These are phyloP conservation scores for Alternaria postmessia DNA, from an alignment of 2,329 filamentous ascomycete species.

Conservation along the genomic window DNA sequence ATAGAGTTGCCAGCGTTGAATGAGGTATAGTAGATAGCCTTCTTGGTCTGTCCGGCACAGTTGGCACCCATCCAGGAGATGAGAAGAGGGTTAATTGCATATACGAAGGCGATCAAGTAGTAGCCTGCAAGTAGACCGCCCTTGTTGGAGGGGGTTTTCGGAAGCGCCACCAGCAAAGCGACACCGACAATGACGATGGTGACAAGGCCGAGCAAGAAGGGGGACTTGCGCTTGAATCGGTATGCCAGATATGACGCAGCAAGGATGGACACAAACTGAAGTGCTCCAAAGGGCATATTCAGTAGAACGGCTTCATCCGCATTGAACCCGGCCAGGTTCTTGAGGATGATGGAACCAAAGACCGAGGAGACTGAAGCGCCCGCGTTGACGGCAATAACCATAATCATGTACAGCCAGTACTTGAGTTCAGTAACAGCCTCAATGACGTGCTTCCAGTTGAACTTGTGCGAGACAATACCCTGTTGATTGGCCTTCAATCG, in stretches of 20 bases:
- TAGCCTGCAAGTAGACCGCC: slow-evolving; percentile 66
- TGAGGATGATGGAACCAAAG: slow-evolving; percentile 64
- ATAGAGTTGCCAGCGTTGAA: slow-evolving; percentile 69
- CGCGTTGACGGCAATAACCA: slow-evolving; percentile 34
- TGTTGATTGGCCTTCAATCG: slow-evolving; percentile 77
- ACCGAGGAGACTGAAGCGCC: slow-evolving; percentile 64
- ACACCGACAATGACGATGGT: slow-evolving; percentile 67
- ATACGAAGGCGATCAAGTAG: slow-evolving; percentile 72
- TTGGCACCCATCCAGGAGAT: slow-evolving; percentile 75
- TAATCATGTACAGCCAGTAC: slow-evolving; percentile 56
- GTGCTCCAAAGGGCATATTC: slow-evolving; percentile 60
- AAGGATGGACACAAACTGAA: slow-evolving; percentile 34
- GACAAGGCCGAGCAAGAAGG: slow-evolving; percentile 56
- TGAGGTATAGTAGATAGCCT: slow-evolving; percentile 68
- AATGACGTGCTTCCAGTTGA: slow-evolving; percentile 70
- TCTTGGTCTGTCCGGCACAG: slow-evolving; percentile 73
- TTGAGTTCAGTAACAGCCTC: slow-evolving; percentile 64
- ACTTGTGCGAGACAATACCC: slow-evolving; percentile 72
- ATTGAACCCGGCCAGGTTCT: slow-evolving; percentile 67
- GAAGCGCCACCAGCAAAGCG: slow-evolving; percentile 62
- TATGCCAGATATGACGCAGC: slow-evolving; percentile 63
- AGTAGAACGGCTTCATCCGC: slow-evolving; percentile 66
- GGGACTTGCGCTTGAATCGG: slow-evolving; percentile 66
- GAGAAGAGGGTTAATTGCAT: slow-evolving; percentile 70
- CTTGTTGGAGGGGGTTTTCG: slow-evolving; percentile 53